Evolutionary conservation across 73 alveolate genomes (phyloP), one percentile per base, ranked within the genome.

Genomic region (Paramecium primaurelia): DNA sequence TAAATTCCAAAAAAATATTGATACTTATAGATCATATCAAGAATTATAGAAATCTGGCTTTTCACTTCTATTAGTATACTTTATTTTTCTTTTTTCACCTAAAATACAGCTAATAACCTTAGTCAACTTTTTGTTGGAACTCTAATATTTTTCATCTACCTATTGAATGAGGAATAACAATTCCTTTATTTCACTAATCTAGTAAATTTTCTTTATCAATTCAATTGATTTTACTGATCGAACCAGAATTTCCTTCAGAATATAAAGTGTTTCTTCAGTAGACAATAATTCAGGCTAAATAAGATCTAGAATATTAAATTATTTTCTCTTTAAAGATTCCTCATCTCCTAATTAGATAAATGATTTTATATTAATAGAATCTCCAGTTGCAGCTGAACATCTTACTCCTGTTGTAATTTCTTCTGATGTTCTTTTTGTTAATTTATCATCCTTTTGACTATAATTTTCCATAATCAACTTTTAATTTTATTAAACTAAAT

Each of bases 311-410:
- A 71, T 77, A 11, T 71, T 34, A 6, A 71, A 28, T 49, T 49
- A 16, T 71, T 32, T 71, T 34, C 32, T 32, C 26, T 71, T 71
- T 11, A 34, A 16, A 11, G 22, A 18, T 18, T 71, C 58, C 6
- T 71, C 86, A 71, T 32, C 86, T 25, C 86, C 89, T 16, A 14
- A 30, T 26, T 77, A 9, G 12, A 77, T 26, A 12, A 77, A 77
- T 38, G 89, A 77, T 77, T 44, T 77, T 14, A 77, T 77, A 42
- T 77, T 77, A 4, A 77, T 20, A 11, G 89, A 77, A 77, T 77
- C 89, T 36, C 89, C 89, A 26, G 89, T 77, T 8, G 89, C 89
- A 14, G 89, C 89, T 16, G 71, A 40, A 18, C 89, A 28, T 22
- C 89, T 42, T 77, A 77, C 89, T 22, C 71, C 71, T 20, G 89